Base-by-base conservation (phyloP, 495 filamentous ascomycete species). In the Aspergillus avenaceus region DNA sequence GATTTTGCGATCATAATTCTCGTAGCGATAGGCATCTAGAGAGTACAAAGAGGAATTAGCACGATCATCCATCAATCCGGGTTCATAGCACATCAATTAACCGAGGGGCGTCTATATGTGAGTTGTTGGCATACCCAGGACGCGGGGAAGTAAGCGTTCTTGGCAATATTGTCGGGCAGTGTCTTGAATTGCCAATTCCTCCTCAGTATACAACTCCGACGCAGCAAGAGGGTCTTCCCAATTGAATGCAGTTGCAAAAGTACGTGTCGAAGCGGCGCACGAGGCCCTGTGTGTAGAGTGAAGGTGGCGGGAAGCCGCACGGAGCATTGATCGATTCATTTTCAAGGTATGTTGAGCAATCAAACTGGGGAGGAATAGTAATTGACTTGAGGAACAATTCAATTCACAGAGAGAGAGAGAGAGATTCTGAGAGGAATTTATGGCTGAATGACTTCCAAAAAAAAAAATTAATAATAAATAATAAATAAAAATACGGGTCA, bases 101-200 rank as follows among this genome's bases (percentile, higher is more conserved):
- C n/a, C n/a, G n/a, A n/a, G n/a, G n/a, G n/a, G n/a, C n/a, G n/a
- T 18, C 12, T 3, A 44, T 11, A 14, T 13, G 27, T n/a, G 4
- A 12, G 9, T 44, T 26, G 25, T 27, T 19, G 18, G 72, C 84
- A 60, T 77, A 98, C 92, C 90, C 32, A 96, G 78, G 47, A 98
- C 86, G 40, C 93, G 78, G 7, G 93, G 93, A 43, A 86, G 73
- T 64, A 98, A 70, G 46, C 78, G 81, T 54, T 96, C 91, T 69
- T 97, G 95, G 66, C 91, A 97, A 61, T 97, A 98, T 47, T 87
- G 76, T 56, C 91, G 83, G 21, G 91, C 91, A 1, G 87, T 96
- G 52, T 96, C 90, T 22, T 86, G 78, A 44, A 97, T 87, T 9
- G 90, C 89, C 54, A 91, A 60, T 66, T 98, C 93, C 48, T 98